Conservation (phyloP, 1,284 basidiomycete species). For the Lentinula novae-zelandiae region DNA sequence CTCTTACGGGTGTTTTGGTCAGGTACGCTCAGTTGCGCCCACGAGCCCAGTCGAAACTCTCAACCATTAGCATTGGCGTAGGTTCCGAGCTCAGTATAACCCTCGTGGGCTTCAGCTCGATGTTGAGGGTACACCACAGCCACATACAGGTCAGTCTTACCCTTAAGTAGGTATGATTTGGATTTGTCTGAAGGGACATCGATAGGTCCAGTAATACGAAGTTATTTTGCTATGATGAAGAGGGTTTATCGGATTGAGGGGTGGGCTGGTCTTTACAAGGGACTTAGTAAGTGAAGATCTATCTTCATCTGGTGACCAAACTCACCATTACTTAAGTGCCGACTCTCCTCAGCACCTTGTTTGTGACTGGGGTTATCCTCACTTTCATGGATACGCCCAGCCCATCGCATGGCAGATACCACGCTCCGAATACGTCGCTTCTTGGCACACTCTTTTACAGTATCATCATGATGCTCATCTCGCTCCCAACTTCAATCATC, state of each 20-base stretch:
- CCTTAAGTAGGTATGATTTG: constrained; percentile 37
- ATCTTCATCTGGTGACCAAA: not conserved
- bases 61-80: not conserved
- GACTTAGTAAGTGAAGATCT: constrained; percentile 53
- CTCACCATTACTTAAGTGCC: constrained; percentile 51
- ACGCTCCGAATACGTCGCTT: constrained; percentile 65
- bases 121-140: constrained; percentile 68
- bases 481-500: constrained; percentile 76
- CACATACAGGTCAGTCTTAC: constrained; percentile 69
- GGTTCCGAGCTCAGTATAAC: constrained; percentile 75
- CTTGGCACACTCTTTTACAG: constrained; percentile 62
- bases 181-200: not conserved
- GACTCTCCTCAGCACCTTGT: constrained; percentile 57
- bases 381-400: constrained; percentile 50
- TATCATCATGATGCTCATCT: constrained; percentile 67
- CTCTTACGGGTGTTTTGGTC: constrained; percentile 65
- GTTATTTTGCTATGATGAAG: constrained; percentile 63
- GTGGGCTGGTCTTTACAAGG: constrained; percentile 80
- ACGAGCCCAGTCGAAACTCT: not conserved
- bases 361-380: constrained; percentile 56
- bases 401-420: constrained; percentile 63
- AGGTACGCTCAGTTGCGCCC: constrained; percentile 25
- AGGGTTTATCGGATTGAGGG: constrained; percentile 82
- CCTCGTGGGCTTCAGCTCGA: constrained; percentile 83
- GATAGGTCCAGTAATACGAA: constrained; percentile 14